Evolutionary conservation across 163 green algal species (phyloP).

Genomic region (Chloromonas sp.): DNA sequence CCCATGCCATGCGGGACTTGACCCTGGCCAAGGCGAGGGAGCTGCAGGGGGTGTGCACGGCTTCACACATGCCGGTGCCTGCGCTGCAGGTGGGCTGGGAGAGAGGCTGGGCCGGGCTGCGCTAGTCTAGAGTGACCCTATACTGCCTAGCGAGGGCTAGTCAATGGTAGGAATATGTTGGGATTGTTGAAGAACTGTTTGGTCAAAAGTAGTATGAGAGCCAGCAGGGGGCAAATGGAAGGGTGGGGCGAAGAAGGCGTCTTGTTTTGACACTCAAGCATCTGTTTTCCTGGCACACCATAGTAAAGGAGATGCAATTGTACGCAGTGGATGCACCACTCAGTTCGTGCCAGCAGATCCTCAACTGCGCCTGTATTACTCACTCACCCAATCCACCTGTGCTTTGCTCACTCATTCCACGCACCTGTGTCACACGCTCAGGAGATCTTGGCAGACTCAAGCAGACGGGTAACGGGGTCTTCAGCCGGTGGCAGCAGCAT

Average conservation of each 20-base stretch:
- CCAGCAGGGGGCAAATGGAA: neutral
- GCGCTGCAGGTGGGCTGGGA: neutral
- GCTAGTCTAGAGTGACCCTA: neutral
- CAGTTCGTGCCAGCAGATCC: no score
- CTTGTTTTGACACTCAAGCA: neutral
- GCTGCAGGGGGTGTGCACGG: slow-evolving; percentile 40
- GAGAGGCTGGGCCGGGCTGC: neutral
- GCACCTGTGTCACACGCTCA: no score
- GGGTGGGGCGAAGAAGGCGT: neutral
- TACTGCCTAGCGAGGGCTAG: neutral
- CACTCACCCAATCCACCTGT: no score
- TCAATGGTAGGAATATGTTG: neutral
- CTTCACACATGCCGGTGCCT: slow-evolving; percentile 30
- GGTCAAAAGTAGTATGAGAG: neutral
- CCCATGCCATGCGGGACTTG: slow-evolving; percentile 43
- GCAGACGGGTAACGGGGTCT: no score
- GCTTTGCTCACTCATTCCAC: no score
- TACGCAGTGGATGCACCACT: no score
- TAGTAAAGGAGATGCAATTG: no score
- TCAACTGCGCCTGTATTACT: no score
- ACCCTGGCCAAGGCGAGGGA: slow-evolving; percentile 40
- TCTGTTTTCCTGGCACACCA: no score
- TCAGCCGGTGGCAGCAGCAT: no score
- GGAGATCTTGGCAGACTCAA: no score
- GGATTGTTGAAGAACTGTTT: neutral